Base-by-base conservation (phyloP, 2,329 filamentous ascomycete species). In the Paecilomyces dactylethromorphus region DNA sequence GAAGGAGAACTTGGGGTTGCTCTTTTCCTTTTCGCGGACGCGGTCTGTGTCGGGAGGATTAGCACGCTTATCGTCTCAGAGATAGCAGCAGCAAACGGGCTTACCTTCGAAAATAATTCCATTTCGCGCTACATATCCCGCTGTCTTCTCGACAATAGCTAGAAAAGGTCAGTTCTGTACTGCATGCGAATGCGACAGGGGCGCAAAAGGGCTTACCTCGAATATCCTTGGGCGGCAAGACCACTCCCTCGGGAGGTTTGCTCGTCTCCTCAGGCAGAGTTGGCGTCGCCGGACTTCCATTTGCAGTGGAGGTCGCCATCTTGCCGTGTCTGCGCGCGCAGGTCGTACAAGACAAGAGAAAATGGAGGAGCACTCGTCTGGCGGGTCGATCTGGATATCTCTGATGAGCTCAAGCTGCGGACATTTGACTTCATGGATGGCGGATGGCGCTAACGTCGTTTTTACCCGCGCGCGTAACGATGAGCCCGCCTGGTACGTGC, bases 1-100 rank as follows among this genome's bases (percentile, higher is more conserved):
- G 74, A 97, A 99, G 68, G 88, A 91, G 74, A 97, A 94, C 71
- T 95, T 96, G n/a, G 90, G 85, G 69, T 95, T 94, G 65, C 82
- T 82, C 67, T 85, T 84, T 72, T 96, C 89, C 76, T 94, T 95
- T 65, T 92, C 87, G 68, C 90, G 87, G 65, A 99, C 89, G 66
- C 89, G 87, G 67, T 92, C 88, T 78, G 61, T 21, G 58, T 54
- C 3, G 22, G 52, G n/a, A 29, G 55, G 26, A 54, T 24, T 6
- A 61, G 33, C 39, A n/a, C 8, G 26, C 49, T 53, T 35, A 31
- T n/a, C 15, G 11, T 6, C 10, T 3, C 26, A 35, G n/a, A 54
- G 29, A 54, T 29, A 31, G n/a, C 32, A 54, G 15, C 39, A 12
- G 4, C 11, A 13, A 21, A 24, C 21, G 26, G 22, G 63, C 68